phyloP scores from a whole-genome alignment of 352 stramenopile species.

The Pythium myriotylum region DNA sequence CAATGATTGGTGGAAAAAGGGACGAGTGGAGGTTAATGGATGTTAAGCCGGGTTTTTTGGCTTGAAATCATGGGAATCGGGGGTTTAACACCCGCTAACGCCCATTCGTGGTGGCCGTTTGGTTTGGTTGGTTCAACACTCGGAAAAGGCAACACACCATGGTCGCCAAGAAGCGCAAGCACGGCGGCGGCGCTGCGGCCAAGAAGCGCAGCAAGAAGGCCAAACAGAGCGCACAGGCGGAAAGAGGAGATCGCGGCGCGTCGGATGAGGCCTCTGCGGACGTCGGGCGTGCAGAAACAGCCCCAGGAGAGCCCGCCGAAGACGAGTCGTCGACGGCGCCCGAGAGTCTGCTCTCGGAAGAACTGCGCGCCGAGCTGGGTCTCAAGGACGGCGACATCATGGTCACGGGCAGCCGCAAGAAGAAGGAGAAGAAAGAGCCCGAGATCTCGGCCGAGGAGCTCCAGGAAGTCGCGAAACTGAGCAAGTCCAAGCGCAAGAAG shows the following conservation, averaged over 20 bases:
- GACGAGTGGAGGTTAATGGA: constrained; percentile 9
- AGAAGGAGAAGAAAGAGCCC: constrained; percentile 44
- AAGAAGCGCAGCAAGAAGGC: constrained; percentile 62
- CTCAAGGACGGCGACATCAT: constrained; percentile 58
- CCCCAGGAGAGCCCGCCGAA: constrained; percentile 23
- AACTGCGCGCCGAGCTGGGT: constrained; percentile 69
- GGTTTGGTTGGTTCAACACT: constrained; percentile 5
- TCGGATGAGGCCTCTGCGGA: constrained; percentile 8
- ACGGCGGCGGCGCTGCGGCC: constrained; percentile 25
- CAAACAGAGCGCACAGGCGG: constrained; percentile 10
- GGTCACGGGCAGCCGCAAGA: constrained; percentile 58
- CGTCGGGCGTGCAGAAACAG: constrained; percentile 11
- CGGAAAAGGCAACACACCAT: constrained; percentile 28
- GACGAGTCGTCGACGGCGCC: background rate
- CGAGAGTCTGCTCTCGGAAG: constrained; percentile 56
- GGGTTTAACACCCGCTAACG: constrained; percentile 12
- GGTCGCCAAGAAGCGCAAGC: constrained; percentile 69
- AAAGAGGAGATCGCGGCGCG: constrained; percentile 14
- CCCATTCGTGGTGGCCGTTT: background rate
- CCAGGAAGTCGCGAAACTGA: constrained; percentile 66
- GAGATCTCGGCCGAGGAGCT: constrained; percentile 60
- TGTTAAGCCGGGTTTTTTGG: constrained; percentile 14
- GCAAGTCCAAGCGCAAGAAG: constrained; percentile 85
- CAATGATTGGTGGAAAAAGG: constrained; percentile 32
- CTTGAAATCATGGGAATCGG: background rate